Conservation (phyloP, 2,329 filamentous ascomycete species). For the Akanthomyces dipterigenus region DNA sequence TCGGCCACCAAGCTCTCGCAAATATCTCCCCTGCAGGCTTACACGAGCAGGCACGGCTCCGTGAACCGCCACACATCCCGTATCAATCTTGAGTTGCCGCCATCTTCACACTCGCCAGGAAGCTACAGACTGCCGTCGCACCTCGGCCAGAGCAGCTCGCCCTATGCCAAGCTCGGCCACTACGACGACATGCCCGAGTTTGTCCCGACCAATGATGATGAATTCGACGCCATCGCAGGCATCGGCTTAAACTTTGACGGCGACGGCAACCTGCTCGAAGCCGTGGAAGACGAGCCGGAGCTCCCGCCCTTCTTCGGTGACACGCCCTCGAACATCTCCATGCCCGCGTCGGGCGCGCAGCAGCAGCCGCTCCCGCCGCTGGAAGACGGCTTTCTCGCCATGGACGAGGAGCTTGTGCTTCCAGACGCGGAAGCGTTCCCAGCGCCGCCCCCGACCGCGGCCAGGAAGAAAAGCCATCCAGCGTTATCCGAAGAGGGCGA, state of each 20-base stretch:
- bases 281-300: conserved; percentile 35
- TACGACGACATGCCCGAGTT: conserved; percentile 20
- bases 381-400: conserved; percentile 4
- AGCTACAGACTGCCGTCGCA: conserved; percentile 28
- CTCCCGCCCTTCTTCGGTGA: conserved; percentile 33
- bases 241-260: conserved; percentile 45
- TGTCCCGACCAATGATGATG: conserved; percentile 32
- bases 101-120: conserved; percentile 28
- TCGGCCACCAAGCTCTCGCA: conserved; percentile 35
- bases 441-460: background rate
- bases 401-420: conserved; percentile 15
- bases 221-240: conserved; percentile 31
- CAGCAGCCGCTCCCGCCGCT: conserved; percentile 14
- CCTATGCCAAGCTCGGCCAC: conserved; percentile 19
- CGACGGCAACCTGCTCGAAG: conserved; percentile 41
- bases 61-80: conserved; percentile 22
- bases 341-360: conserved; percentile 11
- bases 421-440: conserved; percentile 9
- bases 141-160: conserved; percentile 27
- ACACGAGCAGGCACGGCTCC: conserved; percentile 22
- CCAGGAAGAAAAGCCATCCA: background rate
- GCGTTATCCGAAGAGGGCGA: conserved; percentile 13
- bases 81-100: conserved; percentile 26
- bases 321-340: conserved; percentile 6
- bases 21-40: conserved; percentile 31